phyloP scores from a whole-genome alignment of 805 yeast species.

The Henningerozyma blattae region DNA sequence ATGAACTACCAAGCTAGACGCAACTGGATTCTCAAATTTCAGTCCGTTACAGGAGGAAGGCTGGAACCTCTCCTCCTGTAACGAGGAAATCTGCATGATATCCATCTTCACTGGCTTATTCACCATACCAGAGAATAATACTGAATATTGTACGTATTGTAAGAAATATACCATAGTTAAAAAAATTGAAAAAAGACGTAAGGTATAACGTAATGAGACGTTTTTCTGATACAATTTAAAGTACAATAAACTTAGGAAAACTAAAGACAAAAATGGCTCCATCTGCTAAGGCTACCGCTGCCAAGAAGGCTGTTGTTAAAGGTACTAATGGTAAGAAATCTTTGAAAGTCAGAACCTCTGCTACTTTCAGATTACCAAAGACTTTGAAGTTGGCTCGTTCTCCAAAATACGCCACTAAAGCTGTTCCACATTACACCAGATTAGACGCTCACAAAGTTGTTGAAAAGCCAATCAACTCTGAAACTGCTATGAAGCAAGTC shows the following conservation, averaged over 20 bases:
- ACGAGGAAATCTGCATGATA: too few relatives aligned
- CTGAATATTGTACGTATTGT: too few relatives aligned
- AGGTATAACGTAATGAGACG: too few relatives aligned
- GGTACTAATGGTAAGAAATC: conserved; percentile 90
- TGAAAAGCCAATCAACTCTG: conserved; percentile 91
- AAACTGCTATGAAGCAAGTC: conserved; percentile 98
- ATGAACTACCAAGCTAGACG: too few relatives aligned
- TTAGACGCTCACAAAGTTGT: conserved; percentile 90
- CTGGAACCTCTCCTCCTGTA: too few relatives aligned
- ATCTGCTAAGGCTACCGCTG: conserved; percentile 76
- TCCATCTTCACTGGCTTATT: too few relatives aligned
- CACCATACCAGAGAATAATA: too few relatives aligned
- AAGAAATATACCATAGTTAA: too few relatives aligned
- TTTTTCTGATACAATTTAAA: too few relatives aligned
- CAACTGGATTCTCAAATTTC: too few relatives aligned
- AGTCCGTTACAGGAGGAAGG: too few relatives aligned
- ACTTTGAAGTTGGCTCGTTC: conserved; percentile 86
- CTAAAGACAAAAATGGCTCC: conserved; percentile 1
- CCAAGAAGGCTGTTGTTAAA: conserved; percentile 97
- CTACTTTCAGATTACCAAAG: conserved; percentile 96
- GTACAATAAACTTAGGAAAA: neutral
- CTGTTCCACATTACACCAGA: conserved; percentile 97
- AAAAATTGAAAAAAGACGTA: too few relatives aligned
- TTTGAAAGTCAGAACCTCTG: conserved; percentile 84
- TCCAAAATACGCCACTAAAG: conserved; percentile 91